These are phyloP conservation scores for Byssothecium circinans DNA, from an alignment of 2,329 filamentous ascomycete species.

Conservation along the genomic window DNA sequence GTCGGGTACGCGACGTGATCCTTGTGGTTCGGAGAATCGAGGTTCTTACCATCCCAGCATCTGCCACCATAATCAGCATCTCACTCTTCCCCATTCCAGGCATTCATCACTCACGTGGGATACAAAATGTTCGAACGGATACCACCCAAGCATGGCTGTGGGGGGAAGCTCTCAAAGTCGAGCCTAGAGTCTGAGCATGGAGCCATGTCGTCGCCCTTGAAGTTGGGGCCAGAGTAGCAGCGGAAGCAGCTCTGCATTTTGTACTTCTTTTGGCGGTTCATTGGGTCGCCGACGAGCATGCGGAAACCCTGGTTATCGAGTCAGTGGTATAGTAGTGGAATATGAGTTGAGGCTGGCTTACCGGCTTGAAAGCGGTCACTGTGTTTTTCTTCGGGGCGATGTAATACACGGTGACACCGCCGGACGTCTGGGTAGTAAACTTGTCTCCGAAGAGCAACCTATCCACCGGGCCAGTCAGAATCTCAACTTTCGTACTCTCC, in stretches of 20 bases:
- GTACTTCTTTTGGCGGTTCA: conserved; percentile 15
- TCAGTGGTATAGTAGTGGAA: neutral
- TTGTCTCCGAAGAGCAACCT: conserved; percentile 33
- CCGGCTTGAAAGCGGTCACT: conserved; percentile 47
- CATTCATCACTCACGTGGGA: conserved; percentile 15
- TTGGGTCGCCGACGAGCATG: conserved; percentile 48
- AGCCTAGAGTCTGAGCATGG: conserved; percentile 28
- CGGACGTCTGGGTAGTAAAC: conserved; percentile 34
- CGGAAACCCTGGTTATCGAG: conserved; percentile 4
- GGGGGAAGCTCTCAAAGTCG: conserved; percentile 23
- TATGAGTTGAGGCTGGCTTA: conserved; percentile 1
- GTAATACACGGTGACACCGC: conserved; percentile 53
- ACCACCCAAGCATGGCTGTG: conserved; percentile 24
- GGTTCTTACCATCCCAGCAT: conserved; percentile 49
- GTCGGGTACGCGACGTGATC: conserved; percentile 52
- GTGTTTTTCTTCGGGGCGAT: conserved; percentile 45
- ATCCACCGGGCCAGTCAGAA: neutral
- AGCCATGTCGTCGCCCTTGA: conserved; percentile 46
- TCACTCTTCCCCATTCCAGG: neutral
- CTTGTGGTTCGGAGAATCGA: conserved; percentile 58
- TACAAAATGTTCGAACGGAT: conserved; percentile 36
- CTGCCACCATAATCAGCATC: neutral
- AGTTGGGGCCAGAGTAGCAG: conserved; percentile 50
- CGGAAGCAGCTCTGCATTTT: conserved; percentile 49
- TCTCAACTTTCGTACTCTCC: neutral